phyloP scores from a whole-genome alignment of 345 rosid genomes.

The Lepidium didymum region DNA sequence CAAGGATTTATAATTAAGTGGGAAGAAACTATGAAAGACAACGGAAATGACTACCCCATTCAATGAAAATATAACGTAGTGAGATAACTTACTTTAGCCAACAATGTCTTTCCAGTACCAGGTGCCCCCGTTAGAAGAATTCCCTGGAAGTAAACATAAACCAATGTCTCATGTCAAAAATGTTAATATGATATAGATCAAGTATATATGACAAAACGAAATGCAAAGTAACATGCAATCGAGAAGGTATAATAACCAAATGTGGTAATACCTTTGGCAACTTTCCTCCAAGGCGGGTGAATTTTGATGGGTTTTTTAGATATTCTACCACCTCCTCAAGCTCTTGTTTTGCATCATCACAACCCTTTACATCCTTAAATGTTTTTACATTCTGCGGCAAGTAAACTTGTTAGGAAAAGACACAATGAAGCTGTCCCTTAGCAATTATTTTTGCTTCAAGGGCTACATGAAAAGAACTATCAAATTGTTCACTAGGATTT shows the following conservation, averaged over 20 bases:
- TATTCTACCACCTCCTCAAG: conserved; percentile 98
- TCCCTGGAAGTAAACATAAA: conserved; percentile 50
- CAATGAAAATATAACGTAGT: not conserved
- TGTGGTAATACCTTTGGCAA: conserved; percentile 78
- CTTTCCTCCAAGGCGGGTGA: conserved; percentile 98
- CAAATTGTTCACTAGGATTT: not conserved
- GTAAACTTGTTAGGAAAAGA: conserved; percentile 17
- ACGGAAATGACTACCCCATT: not conserved
- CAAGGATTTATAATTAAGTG: not conserved
- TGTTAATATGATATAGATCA: not conserved
- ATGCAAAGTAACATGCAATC: not conserved
- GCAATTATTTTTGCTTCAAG: not conserved
- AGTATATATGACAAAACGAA: not conserved
- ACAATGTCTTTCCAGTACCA: conserved; percentile 97
- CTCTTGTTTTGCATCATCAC: conserved; percentile 99
- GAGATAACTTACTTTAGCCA: conserved; percentile 71
- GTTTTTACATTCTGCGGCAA: conserved; percentile 89
- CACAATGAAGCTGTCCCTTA: not conserved
- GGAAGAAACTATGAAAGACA: not conserved
- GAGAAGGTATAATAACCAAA: not conserved
- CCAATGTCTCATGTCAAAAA: not conserved
- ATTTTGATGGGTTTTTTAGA: conserved; percentile 85
- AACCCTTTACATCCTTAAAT: conserved; percentile 98
- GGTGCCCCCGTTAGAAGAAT: conserved; percentile 99
- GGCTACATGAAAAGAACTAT: conserved; percentile 3